Evolutionary conservation across 2,329 filamentous ascomycete species (phyloP).

Genomic region (Decorospora gaudefroyi): DNA sequence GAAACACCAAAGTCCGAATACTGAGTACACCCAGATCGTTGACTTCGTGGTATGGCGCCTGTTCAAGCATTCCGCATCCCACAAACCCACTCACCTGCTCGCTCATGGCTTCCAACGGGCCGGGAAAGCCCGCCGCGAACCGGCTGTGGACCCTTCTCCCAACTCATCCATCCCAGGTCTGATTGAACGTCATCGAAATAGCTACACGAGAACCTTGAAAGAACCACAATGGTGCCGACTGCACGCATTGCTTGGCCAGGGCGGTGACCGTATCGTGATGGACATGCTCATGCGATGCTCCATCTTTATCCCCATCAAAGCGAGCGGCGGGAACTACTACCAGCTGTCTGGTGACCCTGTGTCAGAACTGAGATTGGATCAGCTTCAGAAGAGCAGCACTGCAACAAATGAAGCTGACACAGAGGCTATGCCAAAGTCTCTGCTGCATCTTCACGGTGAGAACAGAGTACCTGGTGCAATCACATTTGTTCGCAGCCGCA

Average conservation of each 20-base stretch:
- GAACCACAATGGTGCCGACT: constrained; percentile 73
- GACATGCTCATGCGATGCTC: constrained; percentile 76
- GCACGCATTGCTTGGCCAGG: constrained; percentile 71
- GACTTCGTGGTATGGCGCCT: constrained; percentile 69
- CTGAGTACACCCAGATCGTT: constrained; percentile 50
- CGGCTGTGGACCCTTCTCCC: constrained; percentile 40
- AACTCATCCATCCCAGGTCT: constrained; percentile 67
- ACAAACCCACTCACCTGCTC: constrained; percentile 72
- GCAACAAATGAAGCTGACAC: neutral
- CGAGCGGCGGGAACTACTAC: constrained; percentile 67
- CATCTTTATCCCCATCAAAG: constrained; percentile 68
- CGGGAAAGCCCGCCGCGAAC: constrained; percentile 31
- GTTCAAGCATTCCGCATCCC: constrained; percentile 63
- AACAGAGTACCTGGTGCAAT: constrained; percentile 61
- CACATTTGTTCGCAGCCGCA: constrained; percentile 76
- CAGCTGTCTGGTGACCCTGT: constrained; percentile 76
- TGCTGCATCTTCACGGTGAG: constrained; percentile 13
- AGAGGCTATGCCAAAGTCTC: constrained; percentile 2
- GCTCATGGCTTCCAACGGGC: constrained; percentile 77
- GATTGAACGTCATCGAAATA: constrained; percentile 67
- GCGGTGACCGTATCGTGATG: constrained; percentile 77
- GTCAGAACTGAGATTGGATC: constrained; percentile 49
- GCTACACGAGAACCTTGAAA: constrained; percentile 71
- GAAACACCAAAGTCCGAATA: neutral
- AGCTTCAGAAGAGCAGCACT: constrained; percentile 7